Evolutionary conservation across 192 early-diverging fungal genomes (phyloP).

Genomic region (Martensiomyces pterosporus): DNA sequence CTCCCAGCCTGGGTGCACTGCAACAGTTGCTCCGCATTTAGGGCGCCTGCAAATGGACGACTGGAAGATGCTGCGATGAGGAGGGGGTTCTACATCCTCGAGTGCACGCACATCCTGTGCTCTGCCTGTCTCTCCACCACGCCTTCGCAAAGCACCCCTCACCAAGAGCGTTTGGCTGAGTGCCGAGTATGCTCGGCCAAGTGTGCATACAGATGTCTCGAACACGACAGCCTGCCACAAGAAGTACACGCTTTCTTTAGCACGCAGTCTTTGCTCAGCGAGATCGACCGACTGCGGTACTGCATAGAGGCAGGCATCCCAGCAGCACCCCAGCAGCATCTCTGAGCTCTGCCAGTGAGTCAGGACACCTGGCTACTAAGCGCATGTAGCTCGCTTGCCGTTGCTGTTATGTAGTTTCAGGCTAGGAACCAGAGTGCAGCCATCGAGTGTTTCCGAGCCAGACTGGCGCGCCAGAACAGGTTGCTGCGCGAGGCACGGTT

Average conservation of each 20-base stretch:
- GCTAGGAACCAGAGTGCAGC: slow-evolving; percentile 26
- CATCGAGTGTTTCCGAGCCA: slow-evolving; percentile 12
- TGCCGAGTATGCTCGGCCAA: slow-evolving; percentile 26
- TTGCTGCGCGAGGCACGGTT: slow-evolving; percentile 23
- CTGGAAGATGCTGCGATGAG: neutral
- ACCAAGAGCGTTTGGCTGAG: no score
- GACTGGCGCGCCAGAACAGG: slow-evolving; percentile 21
- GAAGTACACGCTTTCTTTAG: slow-evolving; percentile 28
- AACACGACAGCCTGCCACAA: slow-evolving; percentile 4
- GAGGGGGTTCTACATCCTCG: slow-evolving; percentile 17
- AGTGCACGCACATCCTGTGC: slow-evolving; percentile 41
- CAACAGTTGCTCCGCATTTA: slow-evolving; percentile 34
- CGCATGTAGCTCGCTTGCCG: no score
- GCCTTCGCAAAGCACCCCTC: no score
- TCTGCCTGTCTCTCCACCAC: slow-evolving; percentile 5
- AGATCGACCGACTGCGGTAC: slow-evolving; percentile 37
- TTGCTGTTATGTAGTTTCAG: slow-evolving; percentile 48
- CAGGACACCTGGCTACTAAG: no score
- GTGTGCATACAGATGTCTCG: slow-evolving; percentile 28
- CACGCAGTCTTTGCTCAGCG: slow-evolving; percentile 14
- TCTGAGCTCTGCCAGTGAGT: no score
- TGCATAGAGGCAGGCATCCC: slow-evolving; percentile 32
- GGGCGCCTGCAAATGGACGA: slow-evolving; percentile 1
- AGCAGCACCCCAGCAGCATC: no score
- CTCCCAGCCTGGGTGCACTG: slow-evolving; percentile 39